These are phyloP conservation scores for Lipomyces mesembrius DNA, from an alignment of 805 yeast genomes.

Conservation along the genomic window DNA sequence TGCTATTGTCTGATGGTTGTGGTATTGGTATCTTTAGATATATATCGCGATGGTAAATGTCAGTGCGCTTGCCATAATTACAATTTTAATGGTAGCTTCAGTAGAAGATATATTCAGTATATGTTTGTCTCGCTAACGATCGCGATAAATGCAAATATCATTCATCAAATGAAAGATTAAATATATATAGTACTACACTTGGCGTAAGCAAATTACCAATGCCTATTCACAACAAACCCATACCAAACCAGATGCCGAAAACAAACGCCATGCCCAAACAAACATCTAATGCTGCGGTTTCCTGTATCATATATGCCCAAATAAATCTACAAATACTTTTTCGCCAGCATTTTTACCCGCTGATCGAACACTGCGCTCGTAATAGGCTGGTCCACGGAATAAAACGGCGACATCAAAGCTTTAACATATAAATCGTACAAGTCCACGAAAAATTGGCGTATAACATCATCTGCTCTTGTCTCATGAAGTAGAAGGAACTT, in stretches of 20 bases:
- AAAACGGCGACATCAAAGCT: conserved; percentile 84
- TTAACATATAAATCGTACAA: conserved; percentile 87
- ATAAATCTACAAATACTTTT: conserved; percentile 63
- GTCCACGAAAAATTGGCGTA: conserved; percentile 82
- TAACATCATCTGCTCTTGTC: conserved; percentile 66
- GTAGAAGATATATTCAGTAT: no score
- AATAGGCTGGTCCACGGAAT: conserved; percentile 74
- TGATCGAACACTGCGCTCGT: conserved; percentile 74
- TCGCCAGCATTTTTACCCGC: conserved; percentile 70
- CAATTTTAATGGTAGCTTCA: no score
- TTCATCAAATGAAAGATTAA: no score
- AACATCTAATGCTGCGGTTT: background rate
- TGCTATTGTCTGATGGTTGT: no score
- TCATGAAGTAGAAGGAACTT: conserved; percentile 77
- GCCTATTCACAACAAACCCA: no score
- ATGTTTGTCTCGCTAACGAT: no score
- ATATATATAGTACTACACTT: no score
- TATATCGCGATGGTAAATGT: no score
- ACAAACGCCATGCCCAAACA: background rate
- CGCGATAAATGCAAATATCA: no score
- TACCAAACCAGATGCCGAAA: background rate
- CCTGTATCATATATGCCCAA: background rate
- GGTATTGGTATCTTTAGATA: no score
- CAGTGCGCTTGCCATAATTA: no score
- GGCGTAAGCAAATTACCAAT: no score